These are phyloP conservation scores for Bassia scoparia DNA, from an alignment of 148 eudicot species.

Conservation along the genomic window DNA sequence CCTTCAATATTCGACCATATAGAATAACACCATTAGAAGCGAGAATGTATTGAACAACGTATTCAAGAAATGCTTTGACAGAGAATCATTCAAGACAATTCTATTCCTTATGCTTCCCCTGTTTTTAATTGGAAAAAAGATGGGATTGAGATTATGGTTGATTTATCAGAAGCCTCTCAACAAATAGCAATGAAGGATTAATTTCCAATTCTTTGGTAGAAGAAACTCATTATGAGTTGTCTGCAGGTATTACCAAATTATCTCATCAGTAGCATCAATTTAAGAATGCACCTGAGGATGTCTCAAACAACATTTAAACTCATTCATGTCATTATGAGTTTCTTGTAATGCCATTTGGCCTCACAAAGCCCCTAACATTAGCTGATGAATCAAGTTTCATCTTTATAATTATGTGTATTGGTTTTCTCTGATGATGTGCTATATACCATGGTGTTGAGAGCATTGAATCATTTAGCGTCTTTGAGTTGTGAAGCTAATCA, in stretches of 20 bases:
- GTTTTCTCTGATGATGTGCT: too few relatives aligned
- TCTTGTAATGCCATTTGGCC: too few relatives aligned
- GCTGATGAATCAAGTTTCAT: too few relatives aligned
- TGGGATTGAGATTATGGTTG: not conserved
- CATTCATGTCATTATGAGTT: too few relatives aligned
- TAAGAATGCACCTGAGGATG: not conserved
- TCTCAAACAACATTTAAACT: not conserved
- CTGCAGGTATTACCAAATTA: not conserved
- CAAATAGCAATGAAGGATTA: not conserved
- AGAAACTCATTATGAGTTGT: not conserved
- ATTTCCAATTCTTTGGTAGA: not conserved
- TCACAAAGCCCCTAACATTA: too few relatives aligned
- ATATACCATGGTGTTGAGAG: too few relatives aligned
- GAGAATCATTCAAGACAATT: not conserved
- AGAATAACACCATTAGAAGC: constrained; percentile 1
- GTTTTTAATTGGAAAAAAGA: not conserved
- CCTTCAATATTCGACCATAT: constrained; percentile 2
- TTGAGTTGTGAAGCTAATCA: too few relatives aligned
- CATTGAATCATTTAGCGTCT: too few relatives aligned
- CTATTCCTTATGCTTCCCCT: not conserved
- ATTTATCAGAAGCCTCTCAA: not conserved
- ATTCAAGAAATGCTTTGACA: not conserved
- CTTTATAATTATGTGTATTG: too few relatives aligned
- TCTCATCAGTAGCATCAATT: not conserved
- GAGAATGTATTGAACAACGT: not conserved